Percentiles rank a stretch among this genome's conserved stretches.
Evolutionary conservation across 139 green algal species (phyloP).

Genomic region (Haematococcus lacustris): DNA sequence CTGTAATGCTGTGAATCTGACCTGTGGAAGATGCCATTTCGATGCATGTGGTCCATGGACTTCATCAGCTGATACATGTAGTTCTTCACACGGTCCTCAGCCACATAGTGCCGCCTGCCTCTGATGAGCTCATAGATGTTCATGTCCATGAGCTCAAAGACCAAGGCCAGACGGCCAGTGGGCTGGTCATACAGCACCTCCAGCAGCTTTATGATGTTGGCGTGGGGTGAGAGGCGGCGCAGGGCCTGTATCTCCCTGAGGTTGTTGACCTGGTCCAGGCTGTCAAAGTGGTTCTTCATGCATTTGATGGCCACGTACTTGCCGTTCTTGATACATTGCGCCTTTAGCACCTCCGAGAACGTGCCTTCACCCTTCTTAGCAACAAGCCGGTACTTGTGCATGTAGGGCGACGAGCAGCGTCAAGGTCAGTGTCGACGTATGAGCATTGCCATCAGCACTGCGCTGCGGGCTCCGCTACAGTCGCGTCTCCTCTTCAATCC

Average conservation of each 20-base stretch:
- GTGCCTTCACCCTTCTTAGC: slow-evolving; percentile 85
- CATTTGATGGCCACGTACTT: slow-evolving; percentile 87
- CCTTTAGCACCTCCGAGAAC: slow-evolving; percentile 82
- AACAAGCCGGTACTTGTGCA: slow-evolving; percentile 75
- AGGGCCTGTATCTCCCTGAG: slow-evolving; percentile 80
- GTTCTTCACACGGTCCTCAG: slow-evolving; percentile 63
- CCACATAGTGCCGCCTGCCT: slow-evolving; percentile 72
- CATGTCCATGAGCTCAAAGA: slow-evolving; percentile 87
- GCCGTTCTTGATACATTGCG: slow-evolving; percentile 83
- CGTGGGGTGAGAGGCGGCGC: slow-evolving; percentile 64
- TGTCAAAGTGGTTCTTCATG: slow-evolving; percentile 89
- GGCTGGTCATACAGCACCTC: slow-evolving; percentile 85
- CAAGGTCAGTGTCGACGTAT: not conserved
- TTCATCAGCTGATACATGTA: slow-evolving; percentile 88
- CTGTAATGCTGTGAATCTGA: too few species aligned
- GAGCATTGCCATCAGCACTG: not conserved
- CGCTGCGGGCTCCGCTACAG: not conserved
- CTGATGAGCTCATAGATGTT: slow-evolving; percentile 74
- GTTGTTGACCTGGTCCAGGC: slow-evolving; percentile 77
- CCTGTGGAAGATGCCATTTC: slow-evolving; percentile 81
- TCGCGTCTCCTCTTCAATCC: not conserved
- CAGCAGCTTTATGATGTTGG: slow-evolving; percentile 79
- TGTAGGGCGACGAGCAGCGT: slow-evolving; percentile 1
- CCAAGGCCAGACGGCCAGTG: slow-evolving; percentile 74
- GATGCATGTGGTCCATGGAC: slow-evolving; percentile 83